Percentiles rank a stretch among this genome's conserved stretches.
Conservation (phyloP, 345 rosid species). For the Adansonia digitata region DNA sequence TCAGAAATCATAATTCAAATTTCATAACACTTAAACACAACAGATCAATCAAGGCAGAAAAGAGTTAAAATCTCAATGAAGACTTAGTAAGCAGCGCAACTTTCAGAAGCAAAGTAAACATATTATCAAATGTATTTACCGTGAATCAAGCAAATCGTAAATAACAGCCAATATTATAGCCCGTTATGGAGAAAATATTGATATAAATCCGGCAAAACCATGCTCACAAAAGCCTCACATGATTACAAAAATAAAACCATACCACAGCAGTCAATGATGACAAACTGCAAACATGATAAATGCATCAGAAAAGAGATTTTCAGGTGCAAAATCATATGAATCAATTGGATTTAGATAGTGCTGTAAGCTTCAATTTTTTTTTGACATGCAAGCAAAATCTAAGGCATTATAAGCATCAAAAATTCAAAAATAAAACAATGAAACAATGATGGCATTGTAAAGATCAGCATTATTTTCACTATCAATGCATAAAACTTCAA, state of each 20-base stretch:
- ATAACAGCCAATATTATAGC: background rate
- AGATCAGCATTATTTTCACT: constrained; percentile 16
- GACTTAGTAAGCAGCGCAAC: background rate
- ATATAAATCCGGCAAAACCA: background rate
- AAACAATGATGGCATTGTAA: constrained; percentile 10
- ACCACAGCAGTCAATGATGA: background rate
- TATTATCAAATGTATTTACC: background rate
- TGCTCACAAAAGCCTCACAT: background rate
- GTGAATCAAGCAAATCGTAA: constrained; percentile 5
- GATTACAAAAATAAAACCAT: constrained; percentile 1
- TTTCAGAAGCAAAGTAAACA: constrained; percentile 5
- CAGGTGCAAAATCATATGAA: constrained; percentile 5
- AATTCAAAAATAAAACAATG: background rate
- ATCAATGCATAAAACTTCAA: constrained; percentile 11
- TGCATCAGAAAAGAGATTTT: background rate
- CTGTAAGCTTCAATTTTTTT: background rate
- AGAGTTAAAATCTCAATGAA: background rate
- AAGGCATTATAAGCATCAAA: background rate
- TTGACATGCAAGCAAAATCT: background rate
- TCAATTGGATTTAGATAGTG: background rate
- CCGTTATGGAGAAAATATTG: background rate
- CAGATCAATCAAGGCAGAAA: background rate
- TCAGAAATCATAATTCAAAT: background rate
- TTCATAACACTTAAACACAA: background rate
- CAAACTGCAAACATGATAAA: background rate